Percentiles rank a stretch among this genome's conserved stretches.
Conservation (phyloP, 2,329 filamentous ascomycete species). For the Pyrenochaeta sp. region DNA sequence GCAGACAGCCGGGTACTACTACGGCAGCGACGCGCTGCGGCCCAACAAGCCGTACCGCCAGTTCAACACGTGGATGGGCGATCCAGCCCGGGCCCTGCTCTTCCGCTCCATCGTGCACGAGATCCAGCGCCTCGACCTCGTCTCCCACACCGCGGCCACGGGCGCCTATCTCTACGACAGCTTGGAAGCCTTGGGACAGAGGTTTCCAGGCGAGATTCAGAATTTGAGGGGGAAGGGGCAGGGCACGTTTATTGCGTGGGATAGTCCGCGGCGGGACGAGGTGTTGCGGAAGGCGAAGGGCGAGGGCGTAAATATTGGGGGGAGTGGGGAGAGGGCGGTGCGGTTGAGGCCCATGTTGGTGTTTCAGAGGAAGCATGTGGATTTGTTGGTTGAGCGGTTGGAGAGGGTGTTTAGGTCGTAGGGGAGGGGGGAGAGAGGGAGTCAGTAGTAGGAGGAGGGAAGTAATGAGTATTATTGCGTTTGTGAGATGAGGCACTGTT, state of each 20-base stretch:
- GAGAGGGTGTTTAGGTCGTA: constrained; percentile 72
- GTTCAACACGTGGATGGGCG: constrained; percentile 98
- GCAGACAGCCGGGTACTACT: constrained; percentile 93
- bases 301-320: constrained; percentile 86
- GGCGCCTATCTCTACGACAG: constrained; percentile 80
- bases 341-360: constrained; percentile 87
- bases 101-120: constrained; percentile 88
- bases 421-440: not conserved
- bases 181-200: constrained; percentile 70
- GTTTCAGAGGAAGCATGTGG: constrained; percentile 90
- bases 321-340: constrained; percentile 77
- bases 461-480: no score
- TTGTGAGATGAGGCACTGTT: no score
- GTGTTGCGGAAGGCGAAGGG: constrained; percentile 81
- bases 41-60: constrained; percentile 95
- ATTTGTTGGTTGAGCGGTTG: constrained; percentile 79
- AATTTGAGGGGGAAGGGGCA: constrained; percentile 88
- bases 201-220: constrained; percentile 78
- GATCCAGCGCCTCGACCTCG: constrained; percentile 77
- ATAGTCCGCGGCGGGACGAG: constrained; percentile 79
- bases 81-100: constrained; percentile 82
- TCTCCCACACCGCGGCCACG: constrained; percentile 77
- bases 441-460: no score
- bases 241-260: constrained; percentile 93
- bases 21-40: constrained; percentile 76